A percentile compares a stretch with the other conserved stretches of the same genome.
Evolutionary conservation across 495 filamentous ascomycete genomes (phyloP).

Genomic region (Penicillium egyptiacum): DNA sequence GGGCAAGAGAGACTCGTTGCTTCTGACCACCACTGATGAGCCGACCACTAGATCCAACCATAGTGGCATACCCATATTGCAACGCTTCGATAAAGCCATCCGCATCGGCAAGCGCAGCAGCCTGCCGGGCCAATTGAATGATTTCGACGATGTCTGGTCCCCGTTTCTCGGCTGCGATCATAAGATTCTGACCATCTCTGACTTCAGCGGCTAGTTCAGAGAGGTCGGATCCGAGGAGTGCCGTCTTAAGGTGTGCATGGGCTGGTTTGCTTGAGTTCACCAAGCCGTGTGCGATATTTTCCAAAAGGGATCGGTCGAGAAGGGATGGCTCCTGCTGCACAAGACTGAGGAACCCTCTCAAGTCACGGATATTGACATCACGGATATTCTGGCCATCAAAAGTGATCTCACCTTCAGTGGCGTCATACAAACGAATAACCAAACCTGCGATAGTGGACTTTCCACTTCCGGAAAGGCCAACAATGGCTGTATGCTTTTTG

Average conservation of each 20-base stretch:
- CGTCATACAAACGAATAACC: slow-evolving; percentile 53
- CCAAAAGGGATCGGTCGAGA: slow-evolving; percentile 62
- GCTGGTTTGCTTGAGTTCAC: slow-evolving; percentile 53
- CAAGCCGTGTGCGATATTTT: slow-evolving; percentile 68
- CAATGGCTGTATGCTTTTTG: slow-evolving; percentile 62
- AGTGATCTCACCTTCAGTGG: slow-evolving; percentile 43
- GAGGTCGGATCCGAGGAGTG: slow-evolving; percentile 32
- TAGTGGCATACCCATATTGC: slow-evolving; percentile 51
- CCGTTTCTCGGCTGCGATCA: slow-evolving; percentile 30
- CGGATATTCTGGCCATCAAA: slow-evolving; percentile 56
- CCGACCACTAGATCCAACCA: slow-evolving; percentile 55
- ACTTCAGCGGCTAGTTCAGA: slow-evolving; percentile 34
- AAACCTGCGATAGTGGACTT: slow-evolving; percentile 67
- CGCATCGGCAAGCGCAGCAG: slow-evolving; percentile 44
- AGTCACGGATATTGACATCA: slow-evolving; percentile 55
- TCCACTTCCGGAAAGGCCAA: slow-evolving; percentile 69
- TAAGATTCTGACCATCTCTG: slow-evolving; percentile 37
- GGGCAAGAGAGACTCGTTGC: slow-evolving; percentile 65
- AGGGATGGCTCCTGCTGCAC: slow-evolving; percentile 70
- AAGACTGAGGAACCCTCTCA: slow-evolving; percentile 58
- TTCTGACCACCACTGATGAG: slow-evolving; percentile 64
- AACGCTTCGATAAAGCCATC: slow-evolving; percentile 47
- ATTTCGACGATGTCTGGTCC: slow-evolving; percentile 39
- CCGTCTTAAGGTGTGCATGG: slow-evolving; percentile 42
- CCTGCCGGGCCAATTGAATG: slow-evolving; percentile 38